These are phyloP conservation scores for Glycine tomentella DNA, from an alignment of 306 rosid species.

Conservation along the genomic window DNA sequence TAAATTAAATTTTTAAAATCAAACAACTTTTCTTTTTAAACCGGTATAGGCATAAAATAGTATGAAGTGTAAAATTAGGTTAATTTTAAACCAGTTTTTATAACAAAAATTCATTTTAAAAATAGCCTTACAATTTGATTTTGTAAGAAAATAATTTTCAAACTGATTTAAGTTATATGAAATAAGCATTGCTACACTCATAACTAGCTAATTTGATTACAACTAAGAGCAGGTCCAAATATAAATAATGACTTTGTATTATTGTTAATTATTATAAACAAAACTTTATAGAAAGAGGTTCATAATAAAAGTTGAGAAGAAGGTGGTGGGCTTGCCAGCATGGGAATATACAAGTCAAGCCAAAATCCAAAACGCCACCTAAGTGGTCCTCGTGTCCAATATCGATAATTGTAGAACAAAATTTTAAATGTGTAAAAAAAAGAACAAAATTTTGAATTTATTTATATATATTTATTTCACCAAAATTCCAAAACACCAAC, in stretches of 20 bases:
- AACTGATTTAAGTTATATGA: neutral
- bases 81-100: no score
- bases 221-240: neutral
- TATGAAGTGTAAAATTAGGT: no score
- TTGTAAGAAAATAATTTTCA: neutral
- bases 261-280: neutral
- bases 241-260: neutral
- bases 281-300: neutral
- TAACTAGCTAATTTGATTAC: neutral
- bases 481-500: no score
- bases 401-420: neutral
- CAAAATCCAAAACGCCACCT: slow-evolving; percentile 5
- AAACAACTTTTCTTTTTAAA: no score
- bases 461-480: neutral
- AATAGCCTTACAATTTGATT: neutral
- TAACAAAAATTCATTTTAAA: neutral
- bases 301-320: neutral
- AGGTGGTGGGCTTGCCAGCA: neutral
- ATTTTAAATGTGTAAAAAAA: neutral
- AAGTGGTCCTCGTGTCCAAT: slow-evolving; percentile 1
- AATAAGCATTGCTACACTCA: neutral
- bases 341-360: neutral
- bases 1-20: no score
- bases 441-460: neutral
- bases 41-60: no score